These are phyloP conservation scores for Populus hybrid DNA, from an alignment of 441 rosid genomes.

Conservation along the genomic window DNA sequence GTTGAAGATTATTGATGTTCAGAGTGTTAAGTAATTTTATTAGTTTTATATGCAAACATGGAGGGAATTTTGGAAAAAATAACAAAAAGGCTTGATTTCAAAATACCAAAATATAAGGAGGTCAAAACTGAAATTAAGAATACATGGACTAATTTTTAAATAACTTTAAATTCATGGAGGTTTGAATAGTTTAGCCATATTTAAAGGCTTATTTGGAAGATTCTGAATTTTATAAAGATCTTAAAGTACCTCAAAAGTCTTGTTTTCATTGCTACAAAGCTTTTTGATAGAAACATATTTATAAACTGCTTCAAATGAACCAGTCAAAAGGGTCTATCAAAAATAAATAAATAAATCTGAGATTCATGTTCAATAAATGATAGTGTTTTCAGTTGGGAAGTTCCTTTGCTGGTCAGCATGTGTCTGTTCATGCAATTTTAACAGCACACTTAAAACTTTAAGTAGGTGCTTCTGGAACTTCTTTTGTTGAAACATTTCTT, in stretches of 20 bases:
- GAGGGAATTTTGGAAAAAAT: too few relatives aligned
- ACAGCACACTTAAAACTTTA: not conserved
- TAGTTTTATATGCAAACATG: too few relatives aligned
- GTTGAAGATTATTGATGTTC: too few relatives aligned
- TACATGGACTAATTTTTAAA: too few relatives aligned
- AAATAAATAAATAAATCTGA: not conserved
- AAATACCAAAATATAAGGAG: too few relatives aligned
- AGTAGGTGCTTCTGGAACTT: slow-evolving; percentile 1
- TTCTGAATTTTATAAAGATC: not conserved
- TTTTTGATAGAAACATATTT: not conserved
- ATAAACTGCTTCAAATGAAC: not conserved
- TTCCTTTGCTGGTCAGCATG: not conserved
- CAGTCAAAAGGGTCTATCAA: not conserved
- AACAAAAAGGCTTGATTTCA: too few relatives aligned
- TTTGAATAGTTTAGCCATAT: not conserved
- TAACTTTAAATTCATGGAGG: too few relatives aligned
- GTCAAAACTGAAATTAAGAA: too few relatives aligned
- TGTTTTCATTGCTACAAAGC: slow-evolving; percentile 2
- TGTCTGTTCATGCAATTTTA: not conserved
- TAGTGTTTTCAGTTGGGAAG: not conserved
- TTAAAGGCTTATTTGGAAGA: not conserved
- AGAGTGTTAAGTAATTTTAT: too few relatives aligned
- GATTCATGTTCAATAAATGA: not conserved
- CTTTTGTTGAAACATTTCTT: not conserved
- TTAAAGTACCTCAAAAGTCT: slow-evolving; percentile 2